Base-by-base conservation (phyloP, 208 protist genomes). In the Crithidia fasciculata region DNA sequence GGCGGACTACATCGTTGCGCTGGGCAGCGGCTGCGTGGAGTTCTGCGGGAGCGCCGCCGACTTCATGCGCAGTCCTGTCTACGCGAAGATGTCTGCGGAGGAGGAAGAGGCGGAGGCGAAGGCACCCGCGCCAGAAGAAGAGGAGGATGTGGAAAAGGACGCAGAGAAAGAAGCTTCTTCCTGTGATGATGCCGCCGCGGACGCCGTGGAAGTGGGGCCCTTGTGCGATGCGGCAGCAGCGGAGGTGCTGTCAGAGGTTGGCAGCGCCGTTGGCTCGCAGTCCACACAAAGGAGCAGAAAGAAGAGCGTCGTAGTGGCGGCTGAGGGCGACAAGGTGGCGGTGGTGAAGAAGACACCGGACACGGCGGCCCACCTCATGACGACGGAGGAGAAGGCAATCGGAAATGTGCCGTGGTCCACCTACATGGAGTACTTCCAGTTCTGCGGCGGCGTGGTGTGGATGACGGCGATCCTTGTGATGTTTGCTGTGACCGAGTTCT, bases 1-100 rank as follows among this genome's bases (percentile, higher is more conserved):
- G 15, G 82, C 3, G 83, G 90, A 98, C 69, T 71, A 84, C n/a
- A 83, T 98, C 55, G 75, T 98, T 41, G 80, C 96, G 0, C 44
- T 98, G 61, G 67, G 88, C 6, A 40, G 61, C 16, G 87, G 90
- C 19, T 15, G 47, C 3, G 84, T 95, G 66, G 52, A 39, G 8
- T 84, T 81, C 69, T 45, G 49, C 62, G 77, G 80, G 55, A 41
- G 45, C 40, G 10, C 65, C 18, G 61, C 50, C 8, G 71, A 83
- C 8, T 84, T 76, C 80, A 58, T 65, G 82, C 44, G 68, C 74
- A 56, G 60, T 65, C 12, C 60, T 1, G 6, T 69, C 78, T 71
- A 93, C 91, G 59, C 49, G 85, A 94, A 36, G 8, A 28, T 73
- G 28, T 40, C 41, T 54, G 47, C 12, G 7, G 54, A 64, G 28